Evolutionary conservation across 768 basidiomycete species (phyloP).

Genomic region (Cantharellus cinnabarinus): DNA sequence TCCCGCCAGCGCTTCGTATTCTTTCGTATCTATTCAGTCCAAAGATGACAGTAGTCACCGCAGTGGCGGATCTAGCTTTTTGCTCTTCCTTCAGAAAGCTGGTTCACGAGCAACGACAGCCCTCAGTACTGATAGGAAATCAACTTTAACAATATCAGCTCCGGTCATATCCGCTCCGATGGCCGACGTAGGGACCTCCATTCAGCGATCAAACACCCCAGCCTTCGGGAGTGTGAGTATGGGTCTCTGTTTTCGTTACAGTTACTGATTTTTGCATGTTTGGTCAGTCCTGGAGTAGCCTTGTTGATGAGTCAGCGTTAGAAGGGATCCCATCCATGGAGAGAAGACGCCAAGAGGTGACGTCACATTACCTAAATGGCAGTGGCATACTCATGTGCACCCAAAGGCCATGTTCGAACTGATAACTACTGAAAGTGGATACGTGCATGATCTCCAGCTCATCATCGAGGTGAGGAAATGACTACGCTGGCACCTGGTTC

Average conservation of each 20-base stretch:
- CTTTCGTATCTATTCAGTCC: not conserved
- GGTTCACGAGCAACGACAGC: too few relatives aligned
- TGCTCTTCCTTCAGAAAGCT: too few relatives aligned
- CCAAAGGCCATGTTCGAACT: slow-evolving; percentile 82
- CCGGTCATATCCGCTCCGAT: not conserved
- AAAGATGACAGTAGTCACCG: too few relatives aligned
- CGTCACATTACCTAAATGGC: slow-evolving; percentile 1
- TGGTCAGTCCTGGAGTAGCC: slow-evolving; percentile 70
- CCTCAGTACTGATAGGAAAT: too few relatives aligned
- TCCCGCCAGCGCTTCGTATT: not conserved
- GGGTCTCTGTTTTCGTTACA: slow-evolving; percentile 2
- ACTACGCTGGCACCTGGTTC: not conserved
- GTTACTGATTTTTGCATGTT: not conserved
- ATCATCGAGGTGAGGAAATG: slow-evolving; percentile 52
- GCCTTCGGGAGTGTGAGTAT: slow-evolving; percentile 45
- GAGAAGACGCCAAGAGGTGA: slow-evolving; percentile 71
- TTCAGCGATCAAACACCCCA: slow-evolving; percentile 28
- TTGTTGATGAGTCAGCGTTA: slow-evolving; percentile 68
- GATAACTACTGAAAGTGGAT: slow-evolving; percentile 74
- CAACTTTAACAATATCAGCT: slow-evolving; percentile 6
- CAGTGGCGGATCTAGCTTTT: too few relatives aligned
- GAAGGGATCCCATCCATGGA: slow-evolving; percentile 62
- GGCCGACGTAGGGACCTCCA: not conserved
- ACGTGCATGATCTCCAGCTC: slow-evolving; percentile 79
- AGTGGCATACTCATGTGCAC: not conserved